Evolutionary conservation across 2,329 filamentous ascomycete genomes (phyloP).

Genomic region (Microcyclospora pomicola): DNA sequence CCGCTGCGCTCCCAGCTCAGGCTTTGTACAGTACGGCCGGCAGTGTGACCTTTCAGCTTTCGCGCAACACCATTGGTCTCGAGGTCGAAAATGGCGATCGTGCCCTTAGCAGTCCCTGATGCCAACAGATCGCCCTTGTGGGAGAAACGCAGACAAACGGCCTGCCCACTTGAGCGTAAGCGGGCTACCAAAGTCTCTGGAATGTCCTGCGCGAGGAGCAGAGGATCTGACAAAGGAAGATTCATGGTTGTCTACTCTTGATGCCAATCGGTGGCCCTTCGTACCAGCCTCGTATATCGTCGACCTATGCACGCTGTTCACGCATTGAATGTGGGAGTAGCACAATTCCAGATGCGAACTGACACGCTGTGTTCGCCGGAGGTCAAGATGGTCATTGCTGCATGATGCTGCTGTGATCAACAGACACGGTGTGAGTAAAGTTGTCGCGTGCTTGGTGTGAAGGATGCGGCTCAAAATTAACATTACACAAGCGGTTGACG

Average conservation of each 20-base stretch:
- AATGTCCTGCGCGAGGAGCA: conserved; percentile 65
- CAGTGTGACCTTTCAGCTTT: conserved; percentile 80
- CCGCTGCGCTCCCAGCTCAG: conserved; percentile 91
- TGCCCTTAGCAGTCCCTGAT: conserved; percentile 80
- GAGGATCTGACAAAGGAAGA: conserved; percentile 57
- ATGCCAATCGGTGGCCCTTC: neutral
- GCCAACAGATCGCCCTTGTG: conserved; percentile 89
- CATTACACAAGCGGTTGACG: neutral
- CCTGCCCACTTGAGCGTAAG: conserved; percentile 55
- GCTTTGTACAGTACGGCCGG: conserved; percentile 68
- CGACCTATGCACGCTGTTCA: too few relatives aligned
- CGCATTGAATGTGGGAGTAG: too few relatives aligned
- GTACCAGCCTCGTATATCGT: too few relatives aligned
- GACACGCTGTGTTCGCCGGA: too few relatives aligned
- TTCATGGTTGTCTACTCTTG: conserved; percentile 41
- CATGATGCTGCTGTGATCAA: too few relatives aligned
- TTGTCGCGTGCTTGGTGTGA: conserved; percentile 1
- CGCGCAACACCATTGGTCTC: conserved; percentile 94
- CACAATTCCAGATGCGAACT: too few relatives aligned
- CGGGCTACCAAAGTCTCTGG: conserved; percentile 81
- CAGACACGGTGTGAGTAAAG: neutral
- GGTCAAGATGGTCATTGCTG: too few relatives aligned
- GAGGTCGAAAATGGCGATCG: conserved; percentile 89
- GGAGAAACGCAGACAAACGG: conserved; percentile 69
- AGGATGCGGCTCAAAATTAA: neutral